Evolutionary conservation across 2,329 filamentous ascomycete species (phyloP).

Genomic region (Verticillium longisporum): DNA sequence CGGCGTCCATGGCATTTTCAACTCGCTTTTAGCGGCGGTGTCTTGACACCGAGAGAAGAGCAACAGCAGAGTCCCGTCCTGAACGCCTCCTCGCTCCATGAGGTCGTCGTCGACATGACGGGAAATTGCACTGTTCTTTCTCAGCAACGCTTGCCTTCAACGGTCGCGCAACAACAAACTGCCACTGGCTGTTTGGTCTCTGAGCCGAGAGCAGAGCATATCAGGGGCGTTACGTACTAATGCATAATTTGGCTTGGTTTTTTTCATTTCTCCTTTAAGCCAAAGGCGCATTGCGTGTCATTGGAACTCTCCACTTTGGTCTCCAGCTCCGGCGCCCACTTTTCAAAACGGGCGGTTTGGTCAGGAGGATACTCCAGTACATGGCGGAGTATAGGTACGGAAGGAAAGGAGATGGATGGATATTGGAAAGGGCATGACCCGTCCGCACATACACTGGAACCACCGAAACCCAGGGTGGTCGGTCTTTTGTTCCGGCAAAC

Average conservation of each 20-base stretch:
- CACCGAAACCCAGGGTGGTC: neutral
- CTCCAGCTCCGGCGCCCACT: neutral
- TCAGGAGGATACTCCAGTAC: neutral
- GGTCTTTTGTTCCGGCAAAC: neutral
- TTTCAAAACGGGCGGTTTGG: neutral
- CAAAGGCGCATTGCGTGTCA: neutral
- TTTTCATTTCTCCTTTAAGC: constrained; percentile 1
- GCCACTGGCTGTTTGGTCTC: neutral
- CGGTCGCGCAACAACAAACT: constrained; percentile 5
- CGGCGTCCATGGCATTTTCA: constrained; percentile 9
- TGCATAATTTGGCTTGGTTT: constrained; percentile 12
- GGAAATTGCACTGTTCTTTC: constrained; percentile 3
- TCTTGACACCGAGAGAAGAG: neutral
- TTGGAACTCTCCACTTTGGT: neutral
- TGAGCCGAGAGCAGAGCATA: constrained; percentile 6
- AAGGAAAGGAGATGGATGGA: neutral
- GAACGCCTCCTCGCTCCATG: neutral
- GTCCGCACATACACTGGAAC: neutral
- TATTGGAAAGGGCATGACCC: neutral
- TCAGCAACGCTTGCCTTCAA: constrained; percentile 4
- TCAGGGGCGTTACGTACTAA: constrained; percentile 11
- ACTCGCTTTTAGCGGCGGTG: constrained; percentile 2
- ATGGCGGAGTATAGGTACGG: neutral
- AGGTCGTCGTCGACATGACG: constrained; percentile 1
- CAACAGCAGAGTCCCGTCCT: neutral